Conservation (phyloP, 805 yeast species). For the Candida taoyuanica region DNA sequence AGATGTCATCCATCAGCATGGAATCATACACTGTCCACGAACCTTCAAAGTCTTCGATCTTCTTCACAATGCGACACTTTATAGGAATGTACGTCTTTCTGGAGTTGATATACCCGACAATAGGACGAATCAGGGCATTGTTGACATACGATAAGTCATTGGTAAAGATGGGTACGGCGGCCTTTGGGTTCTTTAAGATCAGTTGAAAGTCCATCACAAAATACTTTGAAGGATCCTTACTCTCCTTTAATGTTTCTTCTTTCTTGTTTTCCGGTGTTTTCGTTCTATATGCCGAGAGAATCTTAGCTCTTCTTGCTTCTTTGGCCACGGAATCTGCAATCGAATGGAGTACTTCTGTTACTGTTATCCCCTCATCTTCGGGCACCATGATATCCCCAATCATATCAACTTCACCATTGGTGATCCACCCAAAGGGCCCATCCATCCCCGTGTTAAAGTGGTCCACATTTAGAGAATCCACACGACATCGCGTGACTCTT, state of each 20-base stretch:
- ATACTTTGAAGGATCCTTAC: conserved; percentile 40
- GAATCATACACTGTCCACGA: conserved; percentile 96
- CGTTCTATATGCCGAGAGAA: conserved; percentile 14
- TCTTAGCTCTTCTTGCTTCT: conserved; percentile 39
- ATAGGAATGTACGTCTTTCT: conserved; percentile 87
- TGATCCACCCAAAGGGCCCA: conserved; percentile 98
- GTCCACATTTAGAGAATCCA: conserved; percentile 81
- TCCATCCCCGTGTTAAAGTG: conserved; percentile 85
- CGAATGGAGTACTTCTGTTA: conserved; percentile 44
- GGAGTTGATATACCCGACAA: conserved; percentile 91
- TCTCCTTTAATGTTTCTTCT: conserved; percentile 26
- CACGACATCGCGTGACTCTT: conserved; percentile 70
- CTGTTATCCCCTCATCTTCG: conserved; percentile 47
- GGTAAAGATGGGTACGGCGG: conserved; percentile 81
- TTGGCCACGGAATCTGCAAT: conserved; percentile 44
- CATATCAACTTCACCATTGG: conserved; percentile 88
- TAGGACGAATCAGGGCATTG: conserved; percentile 88
- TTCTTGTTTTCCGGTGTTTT: conserved; percentile 8
- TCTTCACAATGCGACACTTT: conserved; percentile 74
- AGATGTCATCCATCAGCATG: conserved; percentile 83
- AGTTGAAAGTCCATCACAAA: conserved; percentile 78
- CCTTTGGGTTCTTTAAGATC: conserved; percentile 79
- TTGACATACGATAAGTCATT: conserved; percentile 88
- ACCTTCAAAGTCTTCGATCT: conserved; percentile 82
- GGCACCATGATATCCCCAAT: conserved; percentile 87